phyloP scores from a whole-genome alignment of 2,329 filamentous ascomycete genomes.

The Tolypocladium paradoxum region DNA sequence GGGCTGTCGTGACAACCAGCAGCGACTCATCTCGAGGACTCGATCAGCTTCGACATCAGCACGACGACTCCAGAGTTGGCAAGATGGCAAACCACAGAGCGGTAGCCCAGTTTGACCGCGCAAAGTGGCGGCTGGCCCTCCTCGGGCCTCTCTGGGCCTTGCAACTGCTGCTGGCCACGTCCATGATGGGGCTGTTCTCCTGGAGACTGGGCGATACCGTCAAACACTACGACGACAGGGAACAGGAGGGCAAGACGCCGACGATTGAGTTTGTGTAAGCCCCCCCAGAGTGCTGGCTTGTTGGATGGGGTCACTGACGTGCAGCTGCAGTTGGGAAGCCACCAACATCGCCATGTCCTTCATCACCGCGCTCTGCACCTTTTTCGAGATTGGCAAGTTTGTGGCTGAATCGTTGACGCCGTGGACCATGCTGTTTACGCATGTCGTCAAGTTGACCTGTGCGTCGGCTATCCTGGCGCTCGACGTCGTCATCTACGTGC shows the following conservation, averaged over 20 bases:
- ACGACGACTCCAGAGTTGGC: neutral
- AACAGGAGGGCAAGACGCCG: conserved; percentile 27
- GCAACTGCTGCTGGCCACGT: conserved; percentile 34
- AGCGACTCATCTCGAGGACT: neutral
- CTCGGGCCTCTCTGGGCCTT: conserved; percentile 39
- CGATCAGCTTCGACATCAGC: neutral
- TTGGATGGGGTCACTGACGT: neutral
- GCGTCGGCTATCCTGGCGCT: conserved; percentile 36
- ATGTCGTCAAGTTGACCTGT: conserved; percentile 38
- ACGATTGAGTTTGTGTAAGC: conserved; percentile 40
- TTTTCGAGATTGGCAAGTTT: conserved; percentile 35
- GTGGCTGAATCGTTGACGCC: conserved; percentile 41
- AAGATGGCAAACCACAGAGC: conserved; percentile 33
- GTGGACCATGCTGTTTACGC: conserved; percentile 40
- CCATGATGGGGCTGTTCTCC: conserved; percentile 40
- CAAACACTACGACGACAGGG: conserved; percentile 28
- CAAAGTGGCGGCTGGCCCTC: conserved; percentile 37
- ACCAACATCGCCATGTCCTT: conserved; percentile 40
- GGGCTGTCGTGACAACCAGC: neutral
- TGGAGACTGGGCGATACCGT: conserved; percentile 40
- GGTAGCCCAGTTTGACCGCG: conserved; percentile 40
- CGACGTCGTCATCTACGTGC: conserved; percentile 39
- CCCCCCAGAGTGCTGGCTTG: neutral
- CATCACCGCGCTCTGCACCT: conserved; percentile 33
- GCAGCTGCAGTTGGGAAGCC: conserved; percentile 37